Evolutionary conservation across 768 basidiomycete genomes (phyloP), one percentile per base, ranked within the genome.

Genomic region (Sporobolomyces pararoseus): DNA sequence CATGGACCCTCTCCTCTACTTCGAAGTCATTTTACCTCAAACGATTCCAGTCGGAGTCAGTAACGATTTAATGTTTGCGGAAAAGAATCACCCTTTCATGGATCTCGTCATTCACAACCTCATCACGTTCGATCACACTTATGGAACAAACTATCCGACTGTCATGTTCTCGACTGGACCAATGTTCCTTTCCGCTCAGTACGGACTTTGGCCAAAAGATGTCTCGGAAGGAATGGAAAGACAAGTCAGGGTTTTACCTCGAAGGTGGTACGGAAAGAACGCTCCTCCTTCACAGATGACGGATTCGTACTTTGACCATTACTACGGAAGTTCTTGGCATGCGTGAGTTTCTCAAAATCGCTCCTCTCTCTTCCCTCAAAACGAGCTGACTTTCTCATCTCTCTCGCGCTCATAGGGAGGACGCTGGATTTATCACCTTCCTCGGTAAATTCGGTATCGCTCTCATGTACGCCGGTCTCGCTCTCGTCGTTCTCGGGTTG

Each of bases 101-200:
- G 87, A 88, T 46, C 90, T 94, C 80, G 90, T 91, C 58, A 94
- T 97, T 73, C 89, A 94, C 81, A 91, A 89, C 78, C 85, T 97
- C 68, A 84, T 86, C 76, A 87, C 87, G 27, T 99, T 95, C 78
- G 91, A 98, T 81, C 91, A 95, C 79, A 85, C 86, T 61, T 99
- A 91, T 87, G 79, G 96, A 63, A 86, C 94, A 78, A 96, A 98
- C 80, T 99, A 99, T 76, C 96, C 96, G 37, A 99, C 96, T 32
- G 96, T 99, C 82, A 99, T 99, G 96, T 99, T 99, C 81, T 92
- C 92, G 62, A 99, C 96, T 0, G 95, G 95, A 1, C 96, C 96
- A 76, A 99, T 99, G 96, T 99, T 97, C 81, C 82, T 99, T 17
- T 97, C 94, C 0, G 87, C 88, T 4, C 91, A 96, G 78, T 95